phyloP scores from a whole-genome alignment of 2,329 filamentous ascomycete species.

The Aspergillus sp. region DNA sequence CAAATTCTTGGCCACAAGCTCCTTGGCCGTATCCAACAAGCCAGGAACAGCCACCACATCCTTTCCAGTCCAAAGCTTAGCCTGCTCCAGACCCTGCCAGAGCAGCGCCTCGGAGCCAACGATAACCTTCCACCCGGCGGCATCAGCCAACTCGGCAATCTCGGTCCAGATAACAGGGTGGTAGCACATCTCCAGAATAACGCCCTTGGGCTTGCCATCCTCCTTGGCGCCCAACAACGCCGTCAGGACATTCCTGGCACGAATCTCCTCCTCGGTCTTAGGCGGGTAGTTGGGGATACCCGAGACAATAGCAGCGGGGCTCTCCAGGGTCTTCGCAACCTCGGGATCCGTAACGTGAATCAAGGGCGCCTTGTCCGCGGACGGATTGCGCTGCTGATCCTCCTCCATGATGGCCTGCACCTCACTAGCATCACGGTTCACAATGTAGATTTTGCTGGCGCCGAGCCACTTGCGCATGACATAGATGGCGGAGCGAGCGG shows the following conservation, averaged over 20 bases:
- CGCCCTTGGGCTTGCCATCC: slow-evolving; percentile 55
- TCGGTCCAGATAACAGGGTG: slow-evolving; percentile 70
- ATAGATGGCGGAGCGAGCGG: slow-evolving; percentile 76
- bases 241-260: slow-evolving; percentile 56
- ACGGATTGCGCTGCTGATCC: slow-evolving; percentile 57
- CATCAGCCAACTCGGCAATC: slow-evolving; percentile 62
- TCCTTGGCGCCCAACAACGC: slow-evolving; percentile 35
- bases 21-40: slow-evolving; percentile 58
- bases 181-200: slow-evolving; percentile 81
- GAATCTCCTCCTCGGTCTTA: slow-evolving; percentile 61
- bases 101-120: slow-evolving; percentile 76
- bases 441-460: slow-evolving; percentile 70
- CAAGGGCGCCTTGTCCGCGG: slow-evolving; percentile 47
- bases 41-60: slow-evolving; percentile 58
- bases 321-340: slow-evolving; percentile 61
- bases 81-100: slow-evolving; percentile 73
- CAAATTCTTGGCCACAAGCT: slow-evolving; percentile 50
- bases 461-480: slow-evolving; percentile 70
- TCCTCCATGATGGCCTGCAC: slow-evolving; percentile 67
- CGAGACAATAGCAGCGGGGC: slow-evolving; percentile 68
- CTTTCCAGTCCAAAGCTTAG: slow-evolving; percentile 63
- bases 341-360: slow-evolving; percentile 62
- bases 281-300: slow-evolving; percentile 79
- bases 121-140: slow-evolving; percentile 70
- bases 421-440: slow-evolving; percentile 71